Percentiles rank a stretch among this genome's conserved stretches.
Conservation (phyloP, 2,329 filamentous ascomycete species). For the Sporothrix dimorphospora region DNA sequence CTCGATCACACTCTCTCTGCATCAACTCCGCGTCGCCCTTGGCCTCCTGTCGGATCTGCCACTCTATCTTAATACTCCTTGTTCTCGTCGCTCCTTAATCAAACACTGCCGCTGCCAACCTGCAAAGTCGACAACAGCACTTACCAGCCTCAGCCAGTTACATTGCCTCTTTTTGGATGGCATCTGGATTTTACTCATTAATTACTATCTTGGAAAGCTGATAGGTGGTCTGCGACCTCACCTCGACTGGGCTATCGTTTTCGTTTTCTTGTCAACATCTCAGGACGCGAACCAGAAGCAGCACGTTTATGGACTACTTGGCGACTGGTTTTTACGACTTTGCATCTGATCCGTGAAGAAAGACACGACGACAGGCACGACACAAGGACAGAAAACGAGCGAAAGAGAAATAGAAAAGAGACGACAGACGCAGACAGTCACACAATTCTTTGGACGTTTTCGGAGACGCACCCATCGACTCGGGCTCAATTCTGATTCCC, state of each 20-base stretch:
- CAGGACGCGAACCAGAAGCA: neutral
- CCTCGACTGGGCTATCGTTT: neutral
- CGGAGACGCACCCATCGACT: neutral
- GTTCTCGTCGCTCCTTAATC: constrained; percentile 2
- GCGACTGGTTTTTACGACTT: neutral
- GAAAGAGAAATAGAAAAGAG: neutral
- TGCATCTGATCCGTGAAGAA: neutral
- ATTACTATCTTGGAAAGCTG: neutral
- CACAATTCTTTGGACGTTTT: neutral
- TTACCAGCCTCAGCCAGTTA: neutral
- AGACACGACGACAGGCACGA: neutral
- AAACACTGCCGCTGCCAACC: neutral
- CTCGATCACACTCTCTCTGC: neutral
- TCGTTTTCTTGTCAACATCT: neutral
- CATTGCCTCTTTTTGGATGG: neutral
- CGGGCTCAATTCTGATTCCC: neutral
- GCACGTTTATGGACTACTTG: neutral
- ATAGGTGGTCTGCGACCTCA: neutral
- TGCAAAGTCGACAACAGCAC: neutral
- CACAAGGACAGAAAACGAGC: neutral
- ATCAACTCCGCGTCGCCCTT: neutral
- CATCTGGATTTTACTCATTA: neutral
- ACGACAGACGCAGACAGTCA: neutral
- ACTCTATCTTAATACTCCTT: neutral
- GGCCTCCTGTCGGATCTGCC: neutral